Evolutionary conservation across 2,329 filamentous ascomycete genomes (phyloP).

Genomic region (Pyrenophora teres): DNA sequence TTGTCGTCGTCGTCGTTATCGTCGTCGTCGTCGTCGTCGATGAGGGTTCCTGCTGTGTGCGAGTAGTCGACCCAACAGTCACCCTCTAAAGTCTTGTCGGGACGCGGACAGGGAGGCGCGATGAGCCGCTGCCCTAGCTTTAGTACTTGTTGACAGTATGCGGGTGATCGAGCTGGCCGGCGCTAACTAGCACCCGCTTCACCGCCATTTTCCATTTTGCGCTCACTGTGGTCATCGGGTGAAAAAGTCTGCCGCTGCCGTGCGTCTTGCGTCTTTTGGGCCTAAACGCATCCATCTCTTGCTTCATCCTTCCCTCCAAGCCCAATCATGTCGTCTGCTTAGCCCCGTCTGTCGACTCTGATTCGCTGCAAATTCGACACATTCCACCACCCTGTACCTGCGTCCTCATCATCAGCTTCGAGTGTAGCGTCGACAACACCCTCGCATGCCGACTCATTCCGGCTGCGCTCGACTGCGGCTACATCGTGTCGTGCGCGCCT

Average conservation of each 20-base stretch:
- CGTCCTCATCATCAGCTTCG: slow-evolving; percentile 10
- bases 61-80: slow-evolving; percentile 18
- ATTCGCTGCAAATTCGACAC: not conserved
- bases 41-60: slow-evolving; percentile 20
- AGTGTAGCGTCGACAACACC: slow-evolving; percentile 8
- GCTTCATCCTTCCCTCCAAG: slow-evolving; percentile 1
- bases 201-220: slow-evolving; percentile 16
- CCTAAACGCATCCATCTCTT: slow-evolving; percentile 2
- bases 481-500: slow-evolving; percentile 20
- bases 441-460: slow-evolving; percentile 17
- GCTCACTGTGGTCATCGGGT: slow-evolving; percentile 1
- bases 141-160: slow-evolving; percentile 20
- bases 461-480: slow-evolving; percentile 20
- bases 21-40: slow-evolving; percentile 2
- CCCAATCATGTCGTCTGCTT: slow-evolving; percentile 10
- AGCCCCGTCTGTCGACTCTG: slow-evolving; percentile 11
- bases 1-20: too few species aligned
- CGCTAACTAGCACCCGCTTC: slow-evolving; percentile 19
- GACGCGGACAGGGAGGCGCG: slow-evolving; percentile 20
- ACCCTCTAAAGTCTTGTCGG: slow-evolving; percentile 18
- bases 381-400: slow-evolving; percentile 13
- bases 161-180: slow-evolving; percentile 14
- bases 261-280: slow-evolving; percentile 4
- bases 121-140: slow-evolving; percentile 16
- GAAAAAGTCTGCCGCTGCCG: slow-evolving; percentile 15